Percentiles rank a stretch among this genome's conserved stretches.
phyloP scores from a whole-genome alignment of 345 rosid species.

The Acer saccharum region DNA sequence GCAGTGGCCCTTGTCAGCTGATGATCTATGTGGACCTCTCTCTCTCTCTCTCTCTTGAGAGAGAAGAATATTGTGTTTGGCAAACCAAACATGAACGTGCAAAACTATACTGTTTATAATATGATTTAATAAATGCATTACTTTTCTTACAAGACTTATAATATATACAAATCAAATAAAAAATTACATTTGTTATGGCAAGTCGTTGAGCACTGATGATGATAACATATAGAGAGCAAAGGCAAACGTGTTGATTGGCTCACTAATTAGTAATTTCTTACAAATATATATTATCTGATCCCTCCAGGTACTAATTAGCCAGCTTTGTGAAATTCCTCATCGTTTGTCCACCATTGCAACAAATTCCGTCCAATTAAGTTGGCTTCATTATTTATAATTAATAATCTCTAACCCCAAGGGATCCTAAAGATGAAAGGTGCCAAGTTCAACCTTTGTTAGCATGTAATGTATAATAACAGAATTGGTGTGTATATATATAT shows the following conservation, averaged over 20 bases:
- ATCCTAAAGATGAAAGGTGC: too few relatives aligned
- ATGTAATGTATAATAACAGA: too few relatives aligned
- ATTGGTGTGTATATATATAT: too few relatives aligned
- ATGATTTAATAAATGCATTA: conserved; percentile 12
- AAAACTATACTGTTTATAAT: background rate
- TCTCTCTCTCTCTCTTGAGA: background rate
- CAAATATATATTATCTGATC: background rate
- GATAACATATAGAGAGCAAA: background rate
- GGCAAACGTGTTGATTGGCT: conserved; percentile 1
- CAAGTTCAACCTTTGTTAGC: too few relatives aligned
- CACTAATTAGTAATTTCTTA: background rate
- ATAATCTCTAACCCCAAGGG: background rate
- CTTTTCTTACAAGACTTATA: conserved; percentile 44
- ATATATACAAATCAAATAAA: background rate
- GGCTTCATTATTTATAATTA: background rate
- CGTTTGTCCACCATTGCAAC: background rate
- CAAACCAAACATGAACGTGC: conserved; percentile 35
- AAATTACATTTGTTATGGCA: background rate
- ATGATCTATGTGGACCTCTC: background rate
- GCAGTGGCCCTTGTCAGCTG: background rate
- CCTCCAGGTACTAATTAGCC: background rate
- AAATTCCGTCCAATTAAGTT: background rate
- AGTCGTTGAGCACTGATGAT: conserved; percentile 15
- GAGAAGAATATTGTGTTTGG: conserved; percentile 18
- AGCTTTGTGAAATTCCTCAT: background rate